These are phyloP conservation scores for Agrocybe pediades DNA, from an alignment of 768 basidiomycete genomes.

Conservation along the genomic window DNA sequence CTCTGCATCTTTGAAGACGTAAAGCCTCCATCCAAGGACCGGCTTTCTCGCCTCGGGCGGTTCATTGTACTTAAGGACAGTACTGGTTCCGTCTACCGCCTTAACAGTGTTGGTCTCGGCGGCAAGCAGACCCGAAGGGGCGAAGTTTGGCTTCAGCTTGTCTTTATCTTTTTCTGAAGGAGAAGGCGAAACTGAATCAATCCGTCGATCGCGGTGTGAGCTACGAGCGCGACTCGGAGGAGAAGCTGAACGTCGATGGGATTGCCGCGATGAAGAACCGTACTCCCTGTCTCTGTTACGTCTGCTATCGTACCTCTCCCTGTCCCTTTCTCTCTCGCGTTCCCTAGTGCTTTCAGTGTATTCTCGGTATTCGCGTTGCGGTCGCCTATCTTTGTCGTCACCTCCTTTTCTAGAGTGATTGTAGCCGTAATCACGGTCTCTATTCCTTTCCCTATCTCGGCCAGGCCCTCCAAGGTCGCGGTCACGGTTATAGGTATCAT, in stretches of 20 bases:
- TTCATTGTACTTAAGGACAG: slow-evolving; percentile 96
- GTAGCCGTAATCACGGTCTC: slow-evolving; percentile 18
- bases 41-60: slow-evolving; percentile 98
- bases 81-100: slow-evolving; percentile 71
- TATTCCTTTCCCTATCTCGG: slow-evolving; percentile 20
- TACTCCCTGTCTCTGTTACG: slow-evolving; percentile 30
- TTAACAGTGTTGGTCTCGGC: slow-evolving; percentile 94
- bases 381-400: slow-evolving; percentile 16
- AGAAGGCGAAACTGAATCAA: slow-evolving; percentile 46
- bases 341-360: slow-evolving; percentile 42
- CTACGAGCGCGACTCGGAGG: slow-evolving; percentile 43
- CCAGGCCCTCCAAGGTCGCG: slow-evolving; percentile 1
- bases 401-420: slow-evolving; percentile 3
- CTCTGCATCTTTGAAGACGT: slow-evolving; percentile 95
- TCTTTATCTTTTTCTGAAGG: slow-evolving; percentile 29
- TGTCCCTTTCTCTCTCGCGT: slow-evolving; percentile 43
- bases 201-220: slow-evolving; percentile 37
- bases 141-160: slow-evolving; percentile 89
- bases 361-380: slow-evolving; percentile 11
- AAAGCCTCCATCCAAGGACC: slow-evolving; percentile 85
- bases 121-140: slow-evolving; percentile 85
- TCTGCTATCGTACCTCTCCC: slow-evolving; percentile 41
- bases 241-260: slow-evolving; percentile 59
- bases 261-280: slow-evolving; percentile 23
- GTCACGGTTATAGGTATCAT: neutral